phyloP scores from a whole-genome alignment of 306 rosid genomes.

The Abrus precatorius region DNA sequence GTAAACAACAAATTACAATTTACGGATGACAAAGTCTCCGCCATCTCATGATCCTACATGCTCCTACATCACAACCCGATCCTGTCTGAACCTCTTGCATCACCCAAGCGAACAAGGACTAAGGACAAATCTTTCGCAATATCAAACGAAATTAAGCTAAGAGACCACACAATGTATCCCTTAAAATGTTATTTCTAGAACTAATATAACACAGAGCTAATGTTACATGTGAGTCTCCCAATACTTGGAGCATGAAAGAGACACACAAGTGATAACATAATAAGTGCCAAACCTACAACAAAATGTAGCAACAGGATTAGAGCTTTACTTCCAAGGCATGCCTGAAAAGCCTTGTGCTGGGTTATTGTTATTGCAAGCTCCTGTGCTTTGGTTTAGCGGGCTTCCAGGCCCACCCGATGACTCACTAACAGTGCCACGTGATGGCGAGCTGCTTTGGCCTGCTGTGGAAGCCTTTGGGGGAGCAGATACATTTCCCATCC shows the following conservation, averaged over 20 bases:
- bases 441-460: constrained; percentile 65
- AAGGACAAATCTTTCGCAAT: not conserved
- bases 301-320: constrained; percentile 31
- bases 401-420: constrained; percentile 64
- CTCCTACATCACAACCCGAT: constrained; percentile 15
- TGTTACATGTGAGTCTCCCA: constrained; percentile 44
- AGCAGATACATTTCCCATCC: constrained; percentile 38
- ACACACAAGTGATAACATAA: constrained; percentile 30
- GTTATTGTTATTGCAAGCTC: constrained; percentile 62
- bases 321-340: constrained; percentile 70
- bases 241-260: not conserved
- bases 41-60: constrained; percentile 42
- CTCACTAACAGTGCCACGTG: constrained; percentile 58
- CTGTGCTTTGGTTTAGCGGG: constrained; percentile 53
- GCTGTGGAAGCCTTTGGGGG: constrained; percentile 43
- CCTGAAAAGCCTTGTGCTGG: constrained; percentile 60
- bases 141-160: constrained; percentile 15
- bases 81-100: constrained; percentile 21
- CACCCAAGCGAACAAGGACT: constrained; percentile 18
- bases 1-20: constrained; percentile 19
- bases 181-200: constrained; percentile 13
- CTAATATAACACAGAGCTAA: constrained; percentile 38
- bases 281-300: constrained; percentile 41
- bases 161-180: constrained; percentile 4
- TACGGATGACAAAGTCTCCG: constrained; percentile 23